Percentiles rank a stretch among this genome's conserved stretches.
Evolutionary conservation across 257 asterid species (phyloP).

Genomic region (Solanum rostratum): DNA sequence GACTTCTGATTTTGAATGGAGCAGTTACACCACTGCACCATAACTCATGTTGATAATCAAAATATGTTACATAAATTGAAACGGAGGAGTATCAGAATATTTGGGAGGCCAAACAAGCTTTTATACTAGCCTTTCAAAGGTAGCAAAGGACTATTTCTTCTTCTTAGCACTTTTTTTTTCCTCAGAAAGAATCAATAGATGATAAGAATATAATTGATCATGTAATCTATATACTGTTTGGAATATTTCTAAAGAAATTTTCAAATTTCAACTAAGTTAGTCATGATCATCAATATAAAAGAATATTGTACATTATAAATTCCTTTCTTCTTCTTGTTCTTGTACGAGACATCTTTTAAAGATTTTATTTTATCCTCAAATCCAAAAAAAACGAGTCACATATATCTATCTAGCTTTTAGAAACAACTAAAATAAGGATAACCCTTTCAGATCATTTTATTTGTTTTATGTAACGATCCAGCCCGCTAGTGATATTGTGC

Average conservation of each 20-base stretch:
- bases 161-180: background rate
- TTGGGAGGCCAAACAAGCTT: background rate
- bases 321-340: background rate
- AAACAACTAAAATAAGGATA: background rate
- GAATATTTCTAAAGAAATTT: background rate
- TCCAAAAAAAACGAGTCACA: background rate
- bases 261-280: background rate
- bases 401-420: background rate
- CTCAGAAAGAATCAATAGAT: background rate
- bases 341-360: background rate
- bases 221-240: background rate
- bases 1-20: too few relatives aligned
- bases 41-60: too few relatives aligned
- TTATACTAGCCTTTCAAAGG: background rate
- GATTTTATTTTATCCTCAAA: background rate
- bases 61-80: background rate
- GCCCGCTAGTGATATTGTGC: too few relatives aligned
- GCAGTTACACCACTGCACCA: too few relatives aligned
- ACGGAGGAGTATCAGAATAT: background rate
- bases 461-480: too few relatives aligned
- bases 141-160: background rate
- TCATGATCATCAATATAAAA: background rate
- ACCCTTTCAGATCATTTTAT: background rate
- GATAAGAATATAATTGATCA: background rate
- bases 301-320: background rate